Conservation (phyloP, 306 rosid genomes). For the Cucurbita ficifolia region DNA sequence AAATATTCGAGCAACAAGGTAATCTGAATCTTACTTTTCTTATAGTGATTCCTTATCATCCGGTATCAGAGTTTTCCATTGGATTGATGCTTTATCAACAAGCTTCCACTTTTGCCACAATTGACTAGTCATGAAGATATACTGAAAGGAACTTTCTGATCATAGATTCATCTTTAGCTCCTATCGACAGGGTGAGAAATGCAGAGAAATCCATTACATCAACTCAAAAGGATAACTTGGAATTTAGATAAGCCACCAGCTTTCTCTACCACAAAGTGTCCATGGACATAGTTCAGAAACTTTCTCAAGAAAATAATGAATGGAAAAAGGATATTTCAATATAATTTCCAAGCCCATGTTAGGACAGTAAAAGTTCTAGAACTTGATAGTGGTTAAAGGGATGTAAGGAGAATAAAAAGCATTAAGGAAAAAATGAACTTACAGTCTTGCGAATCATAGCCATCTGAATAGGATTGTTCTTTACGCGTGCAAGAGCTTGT, state of each 20-base stretch:
- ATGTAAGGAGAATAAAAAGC: background rate
- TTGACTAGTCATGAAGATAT: background rate
- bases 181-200: background rate
- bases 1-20: no score
- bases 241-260: background rate
- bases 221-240: background rate
- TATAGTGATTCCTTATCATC: no score
- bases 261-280: background rate
- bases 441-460: slow-evolving; percentile 79
- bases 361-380: background rate
- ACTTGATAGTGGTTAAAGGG: background rate
- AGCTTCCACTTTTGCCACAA: background rate
- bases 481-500: slow-evolving; percentile 59
- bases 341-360: background rate
- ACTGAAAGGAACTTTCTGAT: background rate
- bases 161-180: background rate
- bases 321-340: background rate
- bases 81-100: no score
- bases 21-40: no score
- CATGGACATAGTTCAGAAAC: background rate
- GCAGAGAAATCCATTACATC: background rate
- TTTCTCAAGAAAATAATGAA: background rate
- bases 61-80: no score
- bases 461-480: slow-evolving; percentile 89
- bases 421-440: background rate